Evolutionary conservation across 2,329 filamentous ascomycete genomes (phyloP), one percentile per base, ranked within the genome.

Genomic region (Allantophomopsis cytisporea): DNA sequence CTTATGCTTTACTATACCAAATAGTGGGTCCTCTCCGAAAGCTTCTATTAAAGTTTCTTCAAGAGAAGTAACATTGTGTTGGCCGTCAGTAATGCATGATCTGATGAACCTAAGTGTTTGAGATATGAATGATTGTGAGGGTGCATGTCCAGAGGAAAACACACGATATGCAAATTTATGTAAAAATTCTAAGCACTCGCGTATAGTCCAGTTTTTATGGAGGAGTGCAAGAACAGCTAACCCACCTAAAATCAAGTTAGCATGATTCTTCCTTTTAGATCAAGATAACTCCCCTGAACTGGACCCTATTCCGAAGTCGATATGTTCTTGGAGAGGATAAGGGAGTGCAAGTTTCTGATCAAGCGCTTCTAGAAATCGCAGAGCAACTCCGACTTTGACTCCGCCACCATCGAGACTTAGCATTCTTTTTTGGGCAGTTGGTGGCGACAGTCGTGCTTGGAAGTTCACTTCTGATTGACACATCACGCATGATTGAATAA

Each of bases 351-450:
- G 38, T 4, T 38, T 40, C 8, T 50, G 36, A 39, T 50, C 39
- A 7, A 56, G 16, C 17, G 44, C 37, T 17, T 45, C 31, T 10
- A 56, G 38, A 31, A 50, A 47, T 23, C 38, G 38, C 16, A 56
- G 37, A 12, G 48, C 43, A 3, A 53, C 38, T n/a, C 55, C 47
- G 10, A 47, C 51, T 17, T 45, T 42, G 4, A 43, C 49, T 30
- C 53, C 47, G 21, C 58, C 57, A 11, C 57, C 57, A 48, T 64
- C 58, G 41, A 64, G 49, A 40, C 52, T 52, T 7, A 62, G 42
- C 14, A 61, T 43, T 30, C 56, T 41, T 11, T 57, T 41, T 12
- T 55, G 49, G 20, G 54, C 50, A 5, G 57, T 60, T 10, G 51
- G 48, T 10, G 58, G 58, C 10, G 58, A 47, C 5, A 60, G 41